Conservation (phyloP, 2,329 filamentous ascomycete genomes). For the Tolypocladium inflatum region DNA sequence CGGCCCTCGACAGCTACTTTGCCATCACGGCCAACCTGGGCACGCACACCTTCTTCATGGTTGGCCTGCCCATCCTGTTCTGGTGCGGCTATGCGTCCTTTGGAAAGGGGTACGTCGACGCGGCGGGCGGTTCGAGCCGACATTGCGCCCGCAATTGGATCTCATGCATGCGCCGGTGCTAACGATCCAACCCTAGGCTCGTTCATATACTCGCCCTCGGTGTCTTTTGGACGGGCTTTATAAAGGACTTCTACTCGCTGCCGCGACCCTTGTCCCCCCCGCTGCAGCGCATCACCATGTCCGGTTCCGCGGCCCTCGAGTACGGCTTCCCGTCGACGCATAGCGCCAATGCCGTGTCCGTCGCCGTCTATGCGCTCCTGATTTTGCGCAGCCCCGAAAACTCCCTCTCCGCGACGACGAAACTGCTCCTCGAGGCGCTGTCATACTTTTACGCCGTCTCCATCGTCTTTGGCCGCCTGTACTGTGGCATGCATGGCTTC, state of each 20-base stretch:
- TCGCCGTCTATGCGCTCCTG: conserved; percentile 75
- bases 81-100: conserved; percentile 87
- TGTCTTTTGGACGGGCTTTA: conserved; percentile 81
- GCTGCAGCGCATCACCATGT: conserved; percentile 93
- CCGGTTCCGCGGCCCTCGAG: conserved; percentile 84
- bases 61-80: conserved; percentile 86
- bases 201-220: conserved; percentile 70
- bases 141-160: background rate
- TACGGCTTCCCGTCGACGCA: conserved; percentile 98
- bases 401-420: conserved; percentile 47
- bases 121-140: background rate
- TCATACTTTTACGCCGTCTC: conserved; percentile 81
- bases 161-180: background rate
- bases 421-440: conserved; percentile 53
- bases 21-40: conserved; percentile 92
- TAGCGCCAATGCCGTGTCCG: conserved; percentile 92
- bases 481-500: conserved; percentile 99
- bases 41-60: conserved; percentile 98
- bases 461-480: conserved; percentile 83
- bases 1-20: conserved; percentile 89
- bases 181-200: conserved; percentile 30
- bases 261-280: conserved; percentile 88
- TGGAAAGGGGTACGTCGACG: conserved; percentile 66
- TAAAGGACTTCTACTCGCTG: conserved; percentile 90
- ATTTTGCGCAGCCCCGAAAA: conserved; percentile 58